Evolutionary conservation across 768 basidiomycete genomes (phyloP), one percentile per base, ranked within the genome.

Genomic region (Strobilomyces confusus): DNA sequence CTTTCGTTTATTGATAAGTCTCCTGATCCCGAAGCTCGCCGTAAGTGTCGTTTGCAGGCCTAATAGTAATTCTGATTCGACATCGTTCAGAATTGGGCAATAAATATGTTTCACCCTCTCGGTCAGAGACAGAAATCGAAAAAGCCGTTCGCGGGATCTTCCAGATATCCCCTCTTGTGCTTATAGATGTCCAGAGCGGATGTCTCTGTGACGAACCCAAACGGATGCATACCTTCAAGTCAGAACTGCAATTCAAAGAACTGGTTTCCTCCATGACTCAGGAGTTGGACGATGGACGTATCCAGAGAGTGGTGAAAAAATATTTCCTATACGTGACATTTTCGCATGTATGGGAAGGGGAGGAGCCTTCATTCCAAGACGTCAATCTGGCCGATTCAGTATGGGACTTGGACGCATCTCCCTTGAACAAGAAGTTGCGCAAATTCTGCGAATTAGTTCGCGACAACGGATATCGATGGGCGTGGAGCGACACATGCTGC

Each of bases 321-420:
- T 59, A 54, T 29, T 48, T 59, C 11, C 26, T 30, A 40, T 58
- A n/a, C n/a, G n/a, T n/a, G n/a, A n/a, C n/a, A n/a, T n/a, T n/a
- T n/a, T n/a, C n/a, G n/a, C n/a, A n/a, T n/a, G n/a, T n/a, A n/a
- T n/a, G n/a, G n/a, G n/a, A n/a, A n/a, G n/a, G n/a, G n/a, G n/a
- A n/a, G n/a, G n/a, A n/a, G n/a, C n/a, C n/a, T n/a, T n/a, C n/a
- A n/a, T n/a, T n/a, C n/a, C n/a, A n/a, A n/a, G n/a, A 54, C 8
- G 40, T 41, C 22, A 23, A n/a, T 23, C 14, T 13, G 40, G 40
- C 20, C 5, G 11, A 14, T 3, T 41, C 40, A 5, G 22, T 41
- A 11, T 41, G 40, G 22, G 5, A 41, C 5, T 23, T 41, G 40
- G 40, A 41, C 15, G 11, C 54, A 1, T 51, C 56, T 0, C 37